Percentiles rank a stretch among this genome's conserved stretches.
Conservation (phyloP, 2,329 filamentous ascomycete species). For the Sporothrix dimorphospora region DNA sequence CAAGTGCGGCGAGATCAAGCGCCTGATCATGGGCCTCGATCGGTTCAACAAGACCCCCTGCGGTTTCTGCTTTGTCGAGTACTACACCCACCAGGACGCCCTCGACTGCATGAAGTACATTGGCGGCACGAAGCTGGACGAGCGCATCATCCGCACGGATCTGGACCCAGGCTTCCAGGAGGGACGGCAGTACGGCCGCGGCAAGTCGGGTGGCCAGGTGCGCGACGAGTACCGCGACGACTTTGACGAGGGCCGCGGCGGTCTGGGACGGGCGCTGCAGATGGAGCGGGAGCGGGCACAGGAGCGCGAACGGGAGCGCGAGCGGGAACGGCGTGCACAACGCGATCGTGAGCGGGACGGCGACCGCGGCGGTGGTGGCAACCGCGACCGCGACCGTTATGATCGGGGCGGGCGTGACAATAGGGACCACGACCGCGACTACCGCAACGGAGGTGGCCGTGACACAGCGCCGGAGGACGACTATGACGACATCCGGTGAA, state of each 20-base stretch:
- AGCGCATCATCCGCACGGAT: slow-evolving; percentile 94
- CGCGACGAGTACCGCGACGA: slow-evolving; percentile 97
- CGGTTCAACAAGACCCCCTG: slow-evolving; percentile 97
- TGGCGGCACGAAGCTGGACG: slow-evolving; percentile 95
- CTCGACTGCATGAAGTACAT: slow-evolving; percentile 99
- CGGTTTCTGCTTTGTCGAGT: slow-evolving; percentile 99
- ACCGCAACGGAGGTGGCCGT: slow-evolving; percentile 38
- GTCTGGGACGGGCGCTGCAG: slow-evolving; percentile 77
- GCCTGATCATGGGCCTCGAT: slow-evolving; percentile 95
- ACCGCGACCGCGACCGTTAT: slow-evolving; percentile 19
- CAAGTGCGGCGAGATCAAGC: slow-evolving; percentile 97
- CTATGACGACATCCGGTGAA: slow-evolving; percentile 59
- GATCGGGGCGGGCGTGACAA: slow-evolving; percentile 2
- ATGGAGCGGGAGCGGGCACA: slow-evolving; percentile 50
- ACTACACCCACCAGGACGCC: slow-evolving; percentile 96
- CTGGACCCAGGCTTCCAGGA: slow-evolving; percentile 95
- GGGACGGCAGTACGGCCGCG: slow-evolving; percentile 91
- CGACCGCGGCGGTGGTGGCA: slow-evolving; percentile 25
- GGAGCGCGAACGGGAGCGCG: slow-evolving; percentile 59
- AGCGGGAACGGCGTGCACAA: slow-evolving; percentile 30
- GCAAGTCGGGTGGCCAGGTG: slow-evolving; percentile 95
- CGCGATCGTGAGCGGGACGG: slow-evolving; percentile 46
- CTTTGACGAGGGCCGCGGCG: slow-evolving; percentile 91
- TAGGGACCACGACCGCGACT: slow-evolving; percentile 11
- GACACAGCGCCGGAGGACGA: slow-evolving; percentile 55